These are phyloP conservation scores for Clarireedia hainanense DNA, from an alignment of 2,329 filamentous ascomycete species.

Conservation along the genomic window DNA sequence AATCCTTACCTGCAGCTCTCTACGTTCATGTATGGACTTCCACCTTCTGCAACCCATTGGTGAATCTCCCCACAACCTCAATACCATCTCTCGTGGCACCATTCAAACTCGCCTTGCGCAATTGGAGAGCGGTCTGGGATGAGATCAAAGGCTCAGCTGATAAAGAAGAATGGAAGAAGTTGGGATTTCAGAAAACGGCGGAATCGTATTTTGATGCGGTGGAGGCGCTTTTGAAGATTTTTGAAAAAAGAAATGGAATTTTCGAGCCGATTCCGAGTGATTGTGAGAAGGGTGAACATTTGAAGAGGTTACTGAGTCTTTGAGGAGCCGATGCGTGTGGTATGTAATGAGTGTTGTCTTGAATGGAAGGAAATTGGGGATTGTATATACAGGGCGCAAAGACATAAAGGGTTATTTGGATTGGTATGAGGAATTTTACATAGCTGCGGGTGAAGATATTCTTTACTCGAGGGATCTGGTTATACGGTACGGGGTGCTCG, in stretches of 20 bases:
- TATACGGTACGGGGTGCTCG: no score
- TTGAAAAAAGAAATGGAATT: constrained; percentile 19
- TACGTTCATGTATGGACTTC: constrained; percentile 26
- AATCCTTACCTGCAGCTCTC: constrained; percentile 14
- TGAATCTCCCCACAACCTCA: constrained; percentile 12
- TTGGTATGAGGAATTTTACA: no score
- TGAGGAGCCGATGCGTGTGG: neutral
- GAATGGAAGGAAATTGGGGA: neutral
- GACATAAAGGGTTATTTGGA: no score
- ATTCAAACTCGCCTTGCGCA: constrained; percentile 22
- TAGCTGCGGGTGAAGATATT: no score
- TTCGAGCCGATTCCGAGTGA: constrained; percentile 23
- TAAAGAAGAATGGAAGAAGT: constrained; percentile 22
- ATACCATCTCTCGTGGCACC: constrained; percentile 16
- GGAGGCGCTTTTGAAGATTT: constrained; percentile 16
- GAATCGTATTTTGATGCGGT: constrained; percentile 26
- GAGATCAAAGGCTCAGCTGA: constrained; percentile 16
- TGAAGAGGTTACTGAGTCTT: constrained; percentile 23
- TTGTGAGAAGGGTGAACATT: constrained; percentile 26
- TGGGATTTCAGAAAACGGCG: constrained; percentile 26
- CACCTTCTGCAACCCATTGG: constrained; percentile 24
- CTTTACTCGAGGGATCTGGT: no score
- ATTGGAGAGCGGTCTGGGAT: constrained; percentile 27
- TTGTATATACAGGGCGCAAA: neutral
- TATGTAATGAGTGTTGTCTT: neutral